Conservation (phyloP, 2,329 filamentous ascomycete species). For the Colletotrichum sp. region DNA sequence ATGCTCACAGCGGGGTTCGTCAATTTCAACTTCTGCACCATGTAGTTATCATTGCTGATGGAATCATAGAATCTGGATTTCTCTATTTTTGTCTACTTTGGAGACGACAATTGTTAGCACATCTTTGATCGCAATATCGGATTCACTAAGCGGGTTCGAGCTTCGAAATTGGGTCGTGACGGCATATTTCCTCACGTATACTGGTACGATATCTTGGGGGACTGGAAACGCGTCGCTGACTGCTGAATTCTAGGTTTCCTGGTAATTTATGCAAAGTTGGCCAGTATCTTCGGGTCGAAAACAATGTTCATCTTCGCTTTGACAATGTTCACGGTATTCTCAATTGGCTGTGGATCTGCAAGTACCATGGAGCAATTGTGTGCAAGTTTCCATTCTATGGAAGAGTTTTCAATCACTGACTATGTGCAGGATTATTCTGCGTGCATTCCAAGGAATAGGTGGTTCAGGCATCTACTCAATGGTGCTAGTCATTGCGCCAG, state of each 20-base stretch:
- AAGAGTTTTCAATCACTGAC: not conserved
- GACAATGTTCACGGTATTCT: conserved; percentile 43
- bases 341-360: conserved; percentile 41
- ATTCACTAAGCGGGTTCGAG: conserved; percentile 39
- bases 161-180: conserved; percentile 49
- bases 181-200: conserved; percentile 53
- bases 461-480: not conserved
- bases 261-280: conserved; percentile 43
- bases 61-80: not conserved
- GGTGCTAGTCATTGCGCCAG: conserved; percentile 28
- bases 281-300: conserved; percentile 48
- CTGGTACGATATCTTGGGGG: conserved; percentile 30
- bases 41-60: not conserved
- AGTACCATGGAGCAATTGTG: conserved; percentile 35
- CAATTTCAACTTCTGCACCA: not conserved
- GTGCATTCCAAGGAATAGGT: not conserved
- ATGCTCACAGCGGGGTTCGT: not conserved
- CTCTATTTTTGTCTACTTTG: conserved; percentile 47
- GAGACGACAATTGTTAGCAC: conserved; percentile 57
- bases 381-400: not conserved
- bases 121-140: conserved; percentile 49
- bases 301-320: conserved; percentile 37
- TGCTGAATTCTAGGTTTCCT: not conserved
- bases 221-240: not conserved
- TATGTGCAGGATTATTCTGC: not conserved